A percentile compares a stretch with the other conserved stretches of the same genome.
Conservation (phyloP, 805 yeast species). For the Candida germanica region DNA sequence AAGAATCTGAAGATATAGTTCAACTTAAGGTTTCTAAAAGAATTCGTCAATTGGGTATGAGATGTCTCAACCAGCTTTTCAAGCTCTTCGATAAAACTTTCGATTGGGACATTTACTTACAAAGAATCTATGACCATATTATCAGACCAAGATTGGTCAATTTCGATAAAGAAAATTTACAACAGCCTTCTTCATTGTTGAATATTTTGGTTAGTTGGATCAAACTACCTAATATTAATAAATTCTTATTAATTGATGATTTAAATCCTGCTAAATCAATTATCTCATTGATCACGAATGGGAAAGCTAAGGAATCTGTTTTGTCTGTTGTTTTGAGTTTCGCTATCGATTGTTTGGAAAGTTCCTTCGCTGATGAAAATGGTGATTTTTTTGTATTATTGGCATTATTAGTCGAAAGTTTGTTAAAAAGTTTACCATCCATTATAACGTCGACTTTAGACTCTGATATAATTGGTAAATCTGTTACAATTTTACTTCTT, state of each 20-base stretch:
- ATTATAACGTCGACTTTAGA: slow-evolving; percentile 42
- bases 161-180: slow-evolving; percentile 76
- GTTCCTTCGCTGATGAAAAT: slow-evolving; percentile 32
- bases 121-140: slow-evolving; percentile 49
- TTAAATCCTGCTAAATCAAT: slow-evolving; percentile 53
- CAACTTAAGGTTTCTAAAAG: slow-evolving; percentile 48
- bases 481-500: slow-evolving; percentile 49
- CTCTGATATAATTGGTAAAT: slow-evolving; percentile 48
- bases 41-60: slow-evolving; percentile 67
- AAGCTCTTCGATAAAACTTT: slow-evolving; percentile 46
- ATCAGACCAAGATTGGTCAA: slow-evolving; percentile 61
- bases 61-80: slow-evolving; percentile 58
- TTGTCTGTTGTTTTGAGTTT: slow-evolving; percentile 54
- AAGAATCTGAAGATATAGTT: slow-evolving; percentile 6
- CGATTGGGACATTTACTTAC: slow-evolving; percentile 54
- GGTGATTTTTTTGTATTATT: slow-evolving; percentile 46
- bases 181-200: slow-evolving; percentile 78
- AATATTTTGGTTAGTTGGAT: slow-evolving; percentile 60
- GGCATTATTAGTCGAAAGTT: slow-evolving; percentile 56
- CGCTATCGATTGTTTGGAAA: slow-evolving; percentile 42
- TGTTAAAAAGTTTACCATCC: slow-evolving; percentile 49
- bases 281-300: slow-evolving; percentile 49
- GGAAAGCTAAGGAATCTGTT: slow-evolving; percentile 66
- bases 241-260: slow-evolving; percentile 55
- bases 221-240: slow-evolving; percentile 38